Percentiles rank a stretch among this genome's conserved stretches.
Evolutionary conservation across 1,139 yeast genomes (phyloP).

Genomic region (Arxiozyma slooffiae): DNA sequence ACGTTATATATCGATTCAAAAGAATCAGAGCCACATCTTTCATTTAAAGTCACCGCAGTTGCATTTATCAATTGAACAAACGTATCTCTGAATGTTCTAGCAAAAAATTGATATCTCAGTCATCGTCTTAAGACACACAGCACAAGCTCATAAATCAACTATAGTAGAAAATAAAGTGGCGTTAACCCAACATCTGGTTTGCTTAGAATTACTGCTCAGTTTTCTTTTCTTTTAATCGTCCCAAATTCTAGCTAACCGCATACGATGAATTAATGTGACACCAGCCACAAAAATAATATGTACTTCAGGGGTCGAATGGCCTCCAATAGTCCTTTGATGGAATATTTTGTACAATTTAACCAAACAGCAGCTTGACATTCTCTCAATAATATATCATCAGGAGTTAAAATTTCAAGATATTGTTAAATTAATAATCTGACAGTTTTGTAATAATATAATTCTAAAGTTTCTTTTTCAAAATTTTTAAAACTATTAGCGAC

Average conservation of each 20-base stretch:
- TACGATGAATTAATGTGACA: conserved; percentile 47
- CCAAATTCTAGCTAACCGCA: conserved; percentile 49
- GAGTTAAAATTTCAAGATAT: conserved; percentile 45
- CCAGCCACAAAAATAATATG: conserved; percentile 56
- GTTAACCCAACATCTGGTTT: conserved; percentile 43
- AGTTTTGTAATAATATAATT: conserved; percentile 45
- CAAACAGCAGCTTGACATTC: conserved; percentile 59
- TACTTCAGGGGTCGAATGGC: conserved; percentile 51
- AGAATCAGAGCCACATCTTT: conserved; percentile 47
- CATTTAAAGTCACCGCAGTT: conserved; percentile 43
- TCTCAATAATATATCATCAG: conserved; percentile 44
- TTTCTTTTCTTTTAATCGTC: conserved; percentile 40
- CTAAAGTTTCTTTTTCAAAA: conserved; percentile 44
- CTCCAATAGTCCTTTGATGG: conserved; percentile 46
- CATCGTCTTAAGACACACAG: conserved; percentile 48
- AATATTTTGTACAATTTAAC: conserved; percentile 50
- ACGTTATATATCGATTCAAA: conserved; percentile 37
- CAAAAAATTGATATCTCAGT: conserved; percentile 49
- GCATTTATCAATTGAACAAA: conserved; percentile 52
- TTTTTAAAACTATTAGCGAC: conserved; percentile 27
- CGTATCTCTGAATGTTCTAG: conserved; percentile 47
- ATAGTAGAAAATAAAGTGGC: conserved; percentile 41
- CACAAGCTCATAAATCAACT: conserved; percentile 51
- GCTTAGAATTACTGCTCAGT: conserved; percentile 43
- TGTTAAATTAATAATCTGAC: conserved; percentile 50